Evolutionary conservation across 192 early-diverging fungal genomes (phyloP).

Genomic region (Rhizophagus sp.): DNA sequence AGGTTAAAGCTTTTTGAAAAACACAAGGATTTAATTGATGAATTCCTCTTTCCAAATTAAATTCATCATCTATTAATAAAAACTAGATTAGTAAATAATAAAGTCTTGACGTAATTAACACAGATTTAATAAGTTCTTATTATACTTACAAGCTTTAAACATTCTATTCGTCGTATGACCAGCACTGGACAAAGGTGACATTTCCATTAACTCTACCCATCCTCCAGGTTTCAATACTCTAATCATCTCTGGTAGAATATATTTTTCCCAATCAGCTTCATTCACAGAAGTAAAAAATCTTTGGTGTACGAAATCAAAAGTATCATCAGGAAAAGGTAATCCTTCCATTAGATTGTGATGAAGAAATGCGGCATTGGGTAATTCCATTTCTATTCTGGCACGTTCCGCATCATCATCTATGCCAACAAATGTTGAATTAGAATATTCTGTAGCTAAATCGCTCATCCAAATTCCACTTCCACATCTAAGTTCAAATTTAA

Average conservation of each 20-base stretch:
- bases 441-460: conserved; percentile 1
- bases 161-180: not conserved
- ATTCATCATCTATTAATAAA: not conserved
- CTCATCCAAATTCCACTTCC: conserved; percentile 2
- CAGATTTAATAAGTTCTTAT: not conserved
- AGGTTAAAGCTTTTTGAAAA: not conserved
- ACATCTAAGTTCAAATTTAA: not conserved
- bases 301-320: conserved; percentile 12
- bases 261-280: not conserved
- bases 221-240: not conserved
- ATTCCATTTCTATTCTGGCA: conserved; percentile 5
- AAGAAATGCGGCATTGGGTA: not conserved
- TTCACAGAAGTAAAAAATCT: not conserved
- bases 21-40: not conserved
- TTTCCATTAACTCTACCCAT: conserved; percentile 9
- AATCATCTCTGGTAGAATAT: not conserved
- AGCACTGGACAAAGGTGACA: not conserved
- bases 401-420: conserved; percentile 12
- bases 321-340: conserved; percentile 16
- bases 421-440: conserved; percentile 3
- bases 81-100: not conserved
- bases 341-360: conserved; percentile 8
- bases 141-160: not conserved
- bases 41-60: not conserved
- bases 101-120: no score